Base-by-base conservation (phyloP, 129 eudicot species). In the Flaveria sonorensis region DNA sequence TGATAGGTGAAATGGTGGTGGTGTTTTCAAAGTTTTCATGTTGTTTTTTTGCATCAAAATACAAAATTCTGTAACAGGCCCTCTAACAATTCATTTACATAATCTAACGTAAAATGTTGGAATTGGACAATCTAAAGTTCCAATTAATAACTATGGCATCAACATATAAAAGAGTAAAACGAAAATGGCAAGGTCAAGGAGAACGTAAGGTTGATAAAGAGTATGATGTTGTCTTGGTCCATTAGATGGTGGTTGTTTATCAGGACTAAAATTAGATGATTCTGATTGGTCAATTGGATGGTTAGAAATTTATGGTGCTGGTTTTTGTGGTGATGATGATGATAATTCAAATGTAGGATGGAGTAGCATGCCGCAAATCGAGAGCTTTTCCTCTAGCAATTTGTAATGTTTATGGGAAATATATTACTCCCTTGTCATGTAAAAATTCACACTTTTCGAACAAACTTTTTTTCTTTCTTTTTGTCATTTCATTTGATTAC, bases 231-330 rank as follows among this genome's bases (percentile, higher is more conserved):
- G 96, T 32, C 39, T 32, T 32, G 39, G 39, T 32, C 7, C 96
- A 55, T 81, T 88, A 3, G 97, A 92, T 68, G 97, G 97, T 64
- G 89, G 87, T 64, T 79, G 95, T 79, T 85, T 92, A 60, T 92
- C 97, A 7, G 97, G 87, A 47, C 89, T 96, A 2, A 96, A 92
- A 85, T 87, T 92, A 46, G 91, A 89, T 70, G 97, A 92, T 61
- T 89, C 97, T 46, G 97, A 92, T 78, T 92, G 96, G 96, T 92
- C 97, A 3, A 80, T 89, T 15, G 97, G 97, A 85, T 92, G 97
- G 97, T 63, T 92, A 74, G 97, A 92, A 81, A 89, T 96, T 2
- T 96, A 85, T 36, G 93, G 92, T 72, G 86, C 96, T 80, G 87
- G 81, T 80, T 92, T 92, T 84, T 89, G 78, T 81, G 83, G 92